phyloP scores from a whole-genome alignment of 345 rosid species.

The Erodium maritimum region DNA sequence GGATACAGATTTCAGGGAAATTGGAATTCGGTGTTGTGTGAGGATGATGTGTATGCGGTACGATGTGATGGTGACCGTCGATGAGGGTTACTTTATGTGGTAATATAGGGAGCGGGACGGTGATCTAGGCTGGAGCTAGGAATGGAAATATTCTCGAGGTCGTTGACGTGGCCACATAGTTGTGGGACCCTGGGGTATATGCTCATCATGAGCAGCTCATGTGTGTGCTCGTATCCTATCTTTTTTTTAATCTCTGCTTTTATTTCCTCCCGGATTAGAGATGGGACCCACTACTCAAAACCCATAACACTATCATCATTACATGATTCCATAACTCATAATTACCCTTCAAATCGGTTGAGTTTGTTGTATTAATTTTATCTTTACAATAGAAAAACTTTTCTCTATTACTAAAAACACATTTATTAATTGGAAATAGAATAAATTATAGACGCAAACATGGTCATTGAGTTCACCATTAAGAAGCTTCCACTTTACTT shows the following conservation, averaged over 20 bases:
- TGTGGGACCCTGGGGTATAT: neutral
- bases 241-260: too few relatives aligned
- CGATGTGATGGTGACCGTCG: neutral
- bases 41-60: neutral
- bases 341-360: neutral
- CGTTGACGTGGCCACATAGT: slow-evolving; percentile 11
- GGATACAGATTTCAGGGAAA: too few relatives aligned
- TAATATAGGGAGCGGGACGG: neutral
- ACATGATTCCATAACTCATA: neutral
- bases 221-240: neutral
- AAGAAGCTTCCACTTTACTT: neutral
- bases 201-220: too few relatives aligned
- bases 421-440: too few relatives aligned
- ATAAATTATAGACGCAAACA: too few relatives aligned
- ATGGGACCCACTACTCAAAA: neutral
- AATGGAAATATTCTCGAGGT: slow-evolving; percentile 13
- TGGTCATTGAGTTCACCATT: neutral
- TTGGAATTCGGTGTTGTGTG: too few relatives aligned
- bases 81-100: neutral
- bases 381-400: too few relatives aligned
- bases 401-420: too few relatives aligned
- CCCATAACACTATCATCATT: neutral
- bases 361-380: too few relatives aligned
- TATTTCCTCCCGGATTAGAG: neutral
- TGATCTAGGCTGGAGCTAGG: neutral